These are phyloP conservation scores for Lichtheimia corymbifera DNA, from an alignment of 371 early-diverging fungal genomes.

Conservation along the genomic window DNA sequence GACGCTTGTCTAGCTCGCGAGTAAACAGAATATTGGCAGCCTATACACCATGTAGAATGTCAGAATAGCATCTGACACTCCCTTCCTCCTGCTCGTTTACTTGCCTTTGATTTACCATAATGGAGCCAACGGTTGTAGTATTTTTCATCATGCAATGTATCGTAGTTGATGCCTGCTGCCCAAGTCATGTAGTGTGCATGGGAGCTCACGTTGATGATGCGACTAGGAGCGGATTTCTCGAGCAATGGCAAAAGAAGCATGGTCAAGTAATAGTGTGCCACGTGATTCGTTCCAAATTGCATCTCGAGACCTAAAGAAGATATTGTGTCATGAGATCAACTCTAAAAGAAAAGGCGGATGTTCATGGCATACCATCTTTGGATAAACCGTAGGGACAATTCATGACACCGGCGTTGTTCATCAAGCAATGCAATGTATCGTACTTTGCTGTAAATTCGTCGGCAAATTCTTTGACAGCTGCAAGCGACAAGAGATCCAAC, in stretches of 20 bases:
- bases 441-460: slow-evolving; percentile 46
- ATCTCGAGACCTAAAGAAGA: slow-evolving; percentile 23
- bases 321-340: background rate
- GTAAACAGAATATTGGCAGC: slow-evolving; percentile 41
- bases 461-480: slow-evolving; percentile 56
- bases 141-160: slow-evolving; percentile 44
- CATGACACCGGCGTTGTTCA: slow-evolving; percentile 78
- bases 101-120: slow-evolving; percentile 26
- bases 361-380: slow-evolving; percentile 51
- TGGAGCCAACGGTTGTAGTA: slow-evolving; percentile 19
- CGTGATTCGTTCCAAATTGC: slow-evolving; percentile 64
- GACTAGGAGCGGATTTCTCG: slow-evolving; percentile 49
- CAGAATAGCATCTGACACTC: background rate
- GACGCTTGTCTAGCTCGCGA: slow-evolving; percentile 39
- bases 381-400: slow-evolving; percentile 59
- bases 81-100: background rate
- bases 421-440: slow-evolving; percentile 58
- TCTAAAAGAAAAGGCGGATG: background rate
- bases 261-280: slow-evolving; percentile 79
- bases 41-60: slow-evolving; percentile 12
- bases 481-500: slow-evolving; percentile 61
- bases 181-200: slow-evolving; percentile 29
- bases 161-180: slow-evolving; percentile 25
- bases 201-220: slow-evolving; percentile 61
- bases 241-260: slow-evolving; percentile 62